Evolutionary conservation across 2,329 filamentous ascomycete genomes (phyloP).

Genomic region (Colletotrichum zoysiae): DNA sequence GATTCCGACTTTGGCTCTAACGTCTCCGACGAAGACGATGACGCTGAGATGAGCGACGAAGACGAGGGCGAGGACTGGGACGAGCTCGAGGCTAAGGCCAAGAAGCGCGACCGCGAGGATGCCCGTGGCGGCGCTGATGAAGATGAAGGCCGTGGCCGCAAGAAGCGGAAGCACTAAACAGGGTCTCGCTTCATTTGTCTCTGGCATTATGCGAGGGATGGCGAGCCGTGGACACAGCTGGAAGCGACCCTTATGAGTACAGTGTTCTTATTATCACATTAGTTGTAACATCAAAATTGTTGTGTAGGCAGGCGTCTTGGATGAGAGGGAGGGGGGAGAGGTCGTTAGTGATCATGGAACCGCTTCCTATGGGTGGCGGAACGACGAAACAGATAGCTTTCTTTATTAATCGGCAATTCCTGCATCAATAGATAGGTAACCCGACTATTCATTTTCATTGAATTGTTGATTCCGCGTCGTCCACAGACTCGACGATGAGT

Average conservation of each 20-base stretch:
- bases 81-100: constrained; percentile 90
- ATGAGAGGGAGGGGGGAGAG: background rate
- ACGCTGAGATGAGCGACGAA: constrained; percentile 78
- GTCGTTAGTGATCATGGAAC: constrained; percentile 16
- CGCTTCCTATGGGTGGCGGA: constrained; percentile 14
- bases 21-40: constrained; percentile 84
- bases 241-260: constrained; percentile 14
- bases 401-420: constrained; percentile 30
- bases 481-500: background rate
- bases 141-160: constrained; percentile 80
- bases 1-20: constrained; percentile 96
- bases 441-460: background rate
- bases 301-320: constrained; percentile 40
- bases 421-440: background rate
- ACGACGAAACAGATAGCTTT: constrained; percentile 30
- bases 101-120: constrained; percentile 80
- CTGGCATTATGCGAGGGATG: background rate
- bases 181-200: background rate
- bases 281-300: constrained; percentile 40
- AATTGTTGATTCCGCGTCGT: too few species aligned
- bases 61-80: constrained; percentile 94
- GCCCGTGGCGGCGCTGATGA: constrained; percentile 84
- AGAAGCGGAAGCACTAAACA: constrained; percentile 71
- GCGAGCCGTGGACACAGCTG: constrained; percentile 9
- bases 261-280: constrained; percentile 33